A percentile compares a stretch with the other conserved stretches of the same genome.
These are phyloP conservation scores for Syzygium malaccense DNA, from an alignment of 441 rosid species.

Conservation along the genomic window DNA sequence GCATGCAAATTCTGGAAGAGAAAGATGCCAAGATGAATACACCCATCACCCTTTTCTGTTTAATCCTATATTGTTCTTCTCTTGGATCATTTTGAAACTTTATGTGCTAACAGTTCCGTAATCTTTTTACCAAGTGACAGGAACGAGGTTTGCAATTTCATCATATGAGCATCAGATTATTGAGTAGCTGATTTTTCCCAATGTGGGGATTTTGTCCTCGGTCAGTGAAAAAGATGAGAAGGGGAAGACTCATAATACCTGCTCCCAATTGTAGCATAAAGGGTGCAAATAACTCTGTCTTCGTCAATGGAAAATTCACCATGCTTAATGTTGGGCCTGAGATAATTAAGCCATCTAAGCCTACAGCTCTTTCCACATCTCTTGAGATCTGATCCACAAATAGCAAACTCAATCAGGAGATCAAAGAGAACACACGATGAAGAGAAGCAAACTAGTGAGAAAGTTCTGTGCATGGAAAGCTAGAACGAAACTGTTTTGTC, in stretches of 20 bases:
- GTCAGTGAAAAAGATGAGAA: neutral
- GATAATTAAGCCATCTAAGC: constrained; percentile 69
- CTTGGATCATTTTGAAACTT: neutral
- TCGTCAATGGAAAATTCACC: constrained; percentile 65
- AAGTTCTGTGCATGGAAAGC: neutral
- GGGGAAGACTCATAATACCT: constrained; percentile 21
- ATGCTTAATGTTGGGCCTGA: constrained; percentile 73
- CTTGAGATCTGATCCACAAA: constrained; percentile 35
- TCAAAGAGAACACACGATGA: neutral
- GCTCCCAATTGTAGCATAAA: constrained; percentile 66
- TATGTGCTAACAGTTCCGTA: neutral
- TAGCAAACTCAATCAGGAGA: neutral
- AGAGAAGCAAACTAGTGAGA: neutral
- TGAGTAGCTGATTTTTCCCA: neutral
- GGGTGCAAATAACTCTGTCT: constrained; percentile 47
- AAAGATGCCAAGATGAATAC: neutral
- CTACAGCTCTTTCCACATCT: constrained; percentile 83
- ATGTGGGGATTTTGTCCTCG: neutral
- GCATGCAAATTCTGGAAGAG: neutral
- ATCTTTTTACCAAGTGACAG: neutral
- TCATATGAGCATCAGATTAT: neutral
- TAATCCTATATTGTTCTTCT: neutral
- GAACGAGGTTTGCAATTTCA: neutral
- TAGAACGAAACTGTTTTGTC: neutral
- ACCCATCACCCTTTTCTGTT: neutral